These are phyloP conservation scores for Pyrenochaeta sp. DNA, from an alignment of 2,329 filamentous ascomycete genomes.

Conservation along the genomic window DNA sequence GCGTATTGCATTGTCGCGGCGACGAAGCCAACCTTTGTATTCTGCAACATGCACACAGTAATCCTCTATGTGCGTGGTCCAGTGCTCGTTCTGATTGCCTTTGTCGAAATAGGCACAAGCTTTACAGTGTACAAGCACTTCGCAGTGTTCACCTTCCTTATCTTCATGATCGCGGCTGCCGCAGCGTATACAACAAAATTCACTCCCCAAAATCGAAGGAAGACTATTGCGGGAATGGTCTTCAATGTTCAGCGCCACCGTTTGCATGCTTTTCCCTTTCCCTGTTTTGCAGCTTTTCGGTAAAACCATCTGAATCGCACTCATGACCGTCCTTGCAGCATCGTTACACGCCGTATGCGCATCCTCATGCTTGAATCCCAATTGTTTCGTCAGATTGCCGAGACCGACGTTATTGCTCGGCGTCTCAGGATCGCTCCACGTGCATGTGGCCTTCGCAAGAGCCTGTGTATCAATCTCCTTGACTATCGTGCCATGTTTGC, in stretches of 20 bases:
- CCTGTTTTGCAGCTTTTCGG: not conserved
- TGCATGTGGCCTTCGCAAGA: conserved; percentile 13
- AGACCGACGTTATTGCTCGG: conserved; percentile 17
- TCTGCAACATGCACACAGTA: conserved; percentile 6
- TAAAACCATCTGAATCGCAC: conserved; percentile 21
- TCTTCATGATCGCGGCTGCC: conserved; percentile 16
- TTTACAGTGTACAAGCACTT: conserved; percentile 3
- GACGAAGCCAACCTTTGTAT: conserved; percentile 2
- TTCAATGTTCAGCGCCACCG: conserved; percentile 12
- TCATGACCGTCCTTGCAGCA: conserved; percentile 26
- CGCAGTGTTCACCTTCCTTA: conserved; percentile 2
- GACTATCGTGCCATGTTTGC: conserved; percentile 11
- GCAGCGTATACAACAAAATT: conserved; percentile 18
- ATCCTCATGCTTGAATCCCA: conserved; percentile 21
- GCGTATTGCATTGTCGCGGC: conserved; percentile 1
- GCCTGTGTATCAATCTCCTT: conserved; percentile 30
- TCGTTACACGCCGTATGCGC: conserved; percentile 33
- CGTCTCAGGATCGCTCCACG: conserved; percentile 1
- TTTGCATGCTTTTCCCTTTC: conserved; percentile 6
- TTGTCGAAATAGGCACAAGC: conserved; percentile 11
- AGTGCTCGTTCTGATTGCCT: not conserved
- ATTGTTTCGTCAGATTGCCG: conserved; percentile 4
- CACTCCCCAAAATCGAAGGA: conserved; percentile 9
- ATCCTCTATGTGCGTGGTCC: conserved; percentile 3
- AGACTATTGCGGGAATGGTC: not conserved